These are phyloP conservation scores for Papiliotrema flavescens DNA, from an alignment of 1,284 basidiomycete genomes.

Conservation along the genomic window DNA sequence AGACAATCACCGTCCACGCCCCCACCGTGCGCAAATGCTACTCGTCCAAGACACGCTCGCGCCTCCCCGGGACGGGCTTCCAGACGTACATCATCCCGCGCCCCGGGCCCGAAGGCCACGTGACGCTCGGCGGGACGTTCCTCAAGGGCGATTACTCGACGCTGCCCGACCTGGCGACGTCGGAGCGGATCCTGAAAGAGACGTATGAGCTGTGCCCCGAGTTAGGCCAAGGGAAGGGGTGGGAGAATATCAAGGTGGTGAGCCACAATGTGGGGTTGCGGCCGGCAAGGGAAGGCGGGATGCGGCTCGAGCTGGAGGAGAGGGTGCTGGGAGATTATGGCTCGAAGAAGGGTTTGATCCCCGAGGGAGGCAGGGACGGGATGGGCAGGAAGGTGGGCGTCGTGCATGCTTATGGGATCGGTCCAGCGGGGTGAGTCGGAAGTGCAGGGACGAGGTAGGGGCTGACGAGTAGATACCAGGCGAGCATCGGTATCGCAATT, in stretches of 20 bases:
- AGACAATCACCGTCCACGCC: conserved; percentile 72
- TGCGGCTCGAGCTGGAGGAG: conserved; percentile 63
- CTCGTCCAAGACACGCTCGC: neutral
- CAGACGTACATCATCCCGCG: conserved; percentile 50
- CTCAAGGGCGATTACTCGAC: conserved; percentile 36
- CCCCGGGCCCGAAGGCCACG: conserved; percentile 45
- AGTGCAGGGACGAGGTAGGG: neutral
- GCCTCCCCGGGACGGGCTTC: neutral
- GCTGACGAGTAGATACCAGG: conserved; percentile 34
- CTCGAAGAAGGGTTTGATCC: conserved; percentile 4
- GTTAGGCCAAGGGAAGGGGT: conserved; percentile 37
- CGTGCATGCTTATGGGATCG: conserved; percentile 68
- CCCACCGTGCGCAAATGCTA: conserved; percentile 49
- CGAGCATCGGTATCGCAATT: conserved; percentile 37
- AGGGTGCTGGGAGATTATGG: conserved; percentile 49
- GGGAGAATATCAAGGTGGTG: conserved; percentile 54
- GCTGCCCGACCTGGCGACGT: conserved; percentile 29
- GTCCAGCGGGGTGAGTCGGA: conserved; percentile 39
- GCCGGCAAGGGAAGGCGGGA: conserved; percentile 64
- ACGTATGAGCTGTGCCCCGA: conserved; percentile 45
- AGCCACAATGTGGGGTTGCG: conserved; percentile 66
- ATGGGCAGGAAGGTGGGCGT: conserved; percentile 53
- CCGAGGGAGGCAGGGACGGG: conserved; percentile 25
- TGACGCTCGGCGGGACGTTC: conserved; percentile 45
- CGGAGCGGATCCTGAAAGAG: conserved; percentile 46